These are phyloP conservation scores for Obba rivulosa DNA, from an alignment of 768 basidiomycete genomes.

Conservation along the genomic window DNA sequence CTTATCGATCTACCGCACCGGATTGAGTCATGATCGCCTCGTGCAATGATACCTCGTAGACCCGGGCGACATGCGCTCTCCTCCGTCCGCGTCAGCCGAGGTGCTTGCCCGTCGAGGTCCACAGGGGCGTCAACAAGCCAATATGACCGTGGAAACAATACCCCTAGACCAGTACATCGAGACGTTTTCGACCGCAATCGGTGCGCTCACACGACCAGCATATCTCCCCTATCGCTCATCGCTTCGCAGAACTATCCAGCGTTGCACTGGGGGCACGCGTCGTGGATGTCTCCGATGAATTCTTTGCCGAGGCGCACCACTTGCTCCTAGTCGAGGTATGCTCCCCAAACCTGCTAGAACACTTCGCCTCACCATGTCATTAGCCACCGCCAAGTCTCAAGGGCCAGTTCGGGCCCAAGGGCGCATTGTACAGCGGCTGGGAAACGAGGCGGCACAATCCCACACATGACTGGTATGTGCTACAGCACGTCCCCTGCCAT, in stretches of 20 bases:
- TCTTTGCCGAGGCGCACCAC: constrained; percentile 86
- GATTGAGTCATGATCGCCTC: too few relatives aligned
- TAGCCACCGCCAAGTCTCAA: constrained; percentile 86
- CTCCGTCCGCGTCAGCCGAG: too few relatives aligned
- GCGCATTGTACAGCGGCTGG: constrained; percentile 94
- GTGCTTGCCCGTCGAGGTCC: too few relatives aligned
- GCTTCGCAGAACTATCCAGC: constrained; percentile 79
- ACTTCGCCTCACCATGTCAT: background rate
- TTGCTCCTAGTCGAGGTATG: constrained; percentile 78
- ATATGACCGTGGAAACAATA: constrained; percentile 19
- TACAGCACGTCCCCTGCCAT: background rate
- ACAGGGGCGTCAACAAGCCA: too few relatives aligned
- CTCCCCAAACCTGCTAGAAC: background rate
- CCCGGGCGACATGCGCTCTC: too few relatives aligned
- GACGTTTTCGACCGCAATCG: constrained; percentile 45
- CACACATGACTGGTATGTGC: constrained; percentile 72
- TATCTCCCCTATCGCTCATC: background rate
- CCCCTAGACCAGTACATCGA: constrained; percentile 42
- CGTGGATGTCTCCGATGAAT: constrained; percentile 84
- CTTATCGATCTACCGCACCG: too few relatives aligned
- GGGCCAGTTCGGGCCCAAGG: constrained; percentile 96
- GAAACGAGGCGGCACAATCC: constrained; percentile 89
- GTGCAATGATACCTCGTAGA: too few relatives aligned
- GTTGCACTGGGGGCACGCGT: constrained; percentile 76
- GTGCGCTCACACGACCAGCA: constrained; percentile 25